Percentiles rank a stretch among this genome's conserved stretches.
Conservation (phyloP, 768 basidiomycete genomes). For the Saitozyma podzolica region DNA sequence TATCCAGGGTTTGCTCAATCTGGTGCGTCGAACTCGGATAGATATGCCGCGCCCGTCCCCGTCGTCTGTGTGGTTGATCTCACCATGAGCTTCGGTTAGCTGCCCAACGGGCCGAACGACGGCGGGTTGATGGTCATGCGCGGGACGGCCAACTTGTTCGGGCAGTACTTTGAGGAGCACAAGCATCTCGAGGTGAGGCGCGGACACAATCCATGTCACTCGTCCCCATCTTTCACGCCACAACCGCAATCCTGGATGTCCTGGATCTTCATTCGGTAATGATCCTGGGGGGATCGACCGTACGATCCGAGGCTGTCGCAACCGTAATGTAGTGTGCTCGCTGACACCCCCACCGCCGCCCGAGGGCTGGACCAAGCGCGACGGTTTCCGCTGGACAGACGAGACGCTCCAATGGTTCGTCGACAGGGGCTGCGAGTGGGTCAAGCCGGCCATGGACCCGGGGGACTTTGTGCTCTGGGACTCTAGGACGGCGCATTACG, state of each 20-base stretch:
- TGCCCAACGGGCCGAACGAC: slow-evolving; percentile 28
- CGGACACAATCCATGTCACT: background rate
- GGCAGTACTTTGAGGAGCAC: slow-evolving; percentile 18
- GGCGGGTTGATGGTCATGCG: slow-evolving; percentile 31
- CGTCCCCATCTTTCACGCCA: background rate
- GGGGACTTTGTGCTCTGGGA: slow-evolving; percentile 47
- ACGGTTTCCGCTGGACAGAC: slow-evolving; percentile 20
- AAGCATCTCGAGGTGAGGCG: background rate
- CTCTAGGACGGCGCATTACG: slow-evolving; percentile 36
- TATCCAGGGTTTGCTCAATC: slow-evolving; percentile 3
- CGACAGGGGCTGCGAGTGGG: slow-evolving; percentile 43
- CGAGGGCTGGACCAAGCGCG: slow-evolving; percentile 19
- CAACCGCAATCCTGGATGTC: background rate
- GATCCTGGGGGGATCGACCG: too few relatives aligned
- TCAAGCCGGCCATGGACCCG: slow-evolving; percentile 37
- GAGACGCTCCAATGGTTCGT: slow-evolving; percentile 43
- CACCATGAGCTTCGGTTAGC: background rate
- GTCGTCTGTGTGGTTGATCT: background rate
- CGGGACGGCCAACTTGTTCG: slow-evolving; percentile 6
- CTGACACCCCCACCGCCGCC: background rate
- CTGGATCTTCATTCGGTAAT: too few relatives aligned
- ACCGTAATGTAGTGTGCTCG: too few relatives aligned
- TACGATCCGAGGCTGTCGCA: too few relatives aligned
- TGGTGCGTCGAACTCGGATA: too few relatives aligned
- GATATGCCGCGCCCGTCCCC: too few relatives aligned